Evolutionary conservation across 257 asterid genomes (phyloP), one percentile per base, ranked within the genome.

Genomic region (Solanum corneliomulleri): DNA sequence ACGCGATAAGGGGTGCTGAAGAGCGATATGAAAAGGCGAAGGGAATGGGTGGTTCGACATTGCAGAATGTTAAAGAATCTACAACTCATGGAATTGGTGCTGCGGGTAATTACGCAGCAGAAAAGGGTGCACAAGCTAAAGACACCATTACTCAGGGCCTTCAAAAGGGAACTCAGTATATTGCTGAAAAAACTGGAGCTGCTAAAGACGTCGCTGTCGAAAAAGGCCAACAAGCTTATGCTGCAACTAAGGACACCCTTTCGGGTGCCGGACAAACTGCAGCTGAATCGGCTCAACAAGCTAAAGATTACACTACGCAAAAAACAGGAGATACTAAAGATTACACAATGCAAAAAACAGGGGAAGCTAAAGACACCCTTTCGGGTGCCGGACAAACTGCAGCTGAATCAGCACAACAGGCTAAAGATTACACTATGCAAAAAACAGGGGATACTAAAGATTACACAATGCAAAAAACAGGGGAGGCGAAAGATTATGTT

Each of bases 1-100:
- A 93, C 15, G 92, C 96, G 0, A 89, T 93, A 47, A 86, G 92
- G 25, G 93, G 93, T 0, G 94, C 97, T 1, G 93, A 91, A 49
- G 91, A 93, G 77, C 89, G 94, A 2, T 91, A 70, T 18, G 77
- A 91, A 70, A 89, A 84, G 71, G 91, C 92, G 0, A 93, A 90
- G 71, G 87, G 84, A 21, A 35, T 41, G 23, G 87, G 89, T 42
- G 86, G 27, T 20, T 62, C 86, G 0, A 41, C 86, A 11, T 58
- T 89, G 74, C 85, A 88, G 20, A 87, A 80, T 81, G 88, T 88
- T 13, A 68, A 58, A 35, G 89, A 88, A 85, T 56, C 90, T 1
- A 85, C 89, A 6, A 33, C 76, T 42, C 83, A 85, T 37, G 85
- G 89, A 41, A 44, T 81, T 27, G 86, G 78, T 3, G 18, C 83